phyloP scores from a whole-genome alignment of 108 stramenopile genomes.

The Heterococcus sp. region DNA sequence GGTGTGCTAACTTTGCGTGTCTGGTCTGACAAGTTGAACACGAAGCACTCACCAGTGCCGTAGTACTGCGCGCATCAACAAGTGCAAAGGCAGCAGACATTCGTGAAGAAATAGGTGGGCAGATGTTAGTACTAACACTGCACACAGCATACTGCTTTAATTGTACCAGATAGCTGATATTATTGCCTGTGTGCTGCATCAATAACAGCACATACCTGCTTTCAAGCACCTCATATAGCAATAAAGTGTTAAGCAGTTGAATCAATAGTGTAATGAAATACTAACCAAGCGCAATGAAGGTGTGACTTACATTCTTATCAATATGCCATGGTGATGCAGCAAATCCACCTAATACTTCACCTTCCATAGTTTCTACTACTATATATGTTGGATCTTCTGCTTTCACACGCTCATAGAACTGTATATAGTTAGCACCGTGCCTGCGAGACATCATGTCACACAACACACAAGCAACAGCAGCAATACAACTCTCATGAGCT shows the following conservation, averaged over 20 bases:
- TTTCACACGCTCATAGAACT: slow-evolving; percentile 24
- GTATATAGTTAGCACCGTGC: slow-evolving; percentile 25
- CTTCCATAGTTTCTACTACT: slow-evolving; percentile 26
- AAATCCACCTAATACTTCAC: slow-evolving; percentile 40
- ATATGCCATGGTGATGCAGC: slow-evolving; percentile 13
- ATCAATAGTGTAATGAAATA: too few species aligned
- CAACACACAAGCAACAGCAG: too few species aligned
- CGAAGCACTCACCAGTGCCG: slow-evolving; percentile 35
- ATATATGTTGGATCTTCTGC: slow-evolving; percentile 13
- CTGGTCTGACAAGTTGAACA: slow-evolving; percentile 27
- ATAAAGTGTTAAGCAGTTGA: too few species aligned
- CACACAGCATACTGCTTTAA: not conserved
- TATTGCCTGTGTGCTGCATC: not conserved
- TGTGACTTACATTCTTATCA: not conserved
- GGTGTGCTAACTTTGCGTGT: too few species aligned
- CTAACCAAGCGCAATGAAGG: too few species aligned
- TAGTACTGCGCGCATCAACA: slow-evolving; percentile 14
- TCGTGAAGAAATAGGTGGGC: not conserved
- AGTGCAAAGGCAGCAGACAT: not conserved
- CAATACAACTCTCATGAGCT: too few species aligned
- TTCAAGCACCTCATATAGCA: too few species aligned
- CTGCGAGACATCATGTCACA: too few species aligned
- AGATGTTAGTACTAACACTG: not conserved
- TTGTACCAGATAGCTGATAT: not conserved
- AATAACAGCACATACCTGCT: not conserved